These are phyloP conservation scores for Scedosporium minutisporum DNA, from an alignment of 2,329 filamentous ascomycete genomes.

Conservation along the genomic window DNA sequence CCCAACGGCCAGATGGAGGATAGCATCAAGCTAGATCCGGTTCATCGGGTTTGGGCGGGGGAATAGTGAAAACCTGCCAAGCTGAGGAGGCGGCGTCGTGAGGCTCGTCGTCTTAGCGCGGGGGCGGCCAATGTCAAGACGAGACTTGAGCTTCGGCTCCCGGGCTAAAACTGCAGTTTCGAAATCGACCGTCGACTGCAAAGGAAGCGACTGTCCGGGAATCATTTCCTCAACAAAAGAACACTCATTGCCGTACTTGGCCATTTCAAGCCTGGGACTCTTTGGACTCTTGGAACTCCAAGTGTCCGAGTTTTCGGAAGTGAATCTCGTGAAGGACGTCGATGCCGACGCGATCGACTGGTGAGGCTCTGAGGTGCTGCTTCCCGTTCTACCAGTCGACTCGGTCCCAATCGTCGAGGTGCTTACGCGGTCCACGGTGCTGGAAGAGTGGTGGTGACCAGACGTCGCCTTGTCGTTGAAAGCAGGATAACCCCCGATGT, in stretches of 20 bases:
- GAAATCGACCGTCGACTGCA: constrained; percentile 3
- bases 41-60: constrained; percentile 18
- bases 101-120: constrained; percentile 38
- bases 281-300: constrained; percentile 6
- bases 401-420: constrained; percentile 44
- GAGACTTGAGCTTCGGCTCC: constrained; percentile 21
- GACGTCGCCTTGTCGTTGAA: constrained; percentile 12
- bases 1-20: neutral
- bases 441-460: constrained; percentile 20
- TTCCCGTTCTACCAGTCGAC: constrained; percentile 36
- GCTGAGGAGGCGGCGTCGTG: constrained; percentile 31
- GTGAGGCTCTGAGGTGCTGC: constrained; percentile 37
- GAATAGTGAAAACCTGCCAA: constrained; percentile 38
- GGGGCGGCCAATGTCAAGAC: constrained; percentile 22
- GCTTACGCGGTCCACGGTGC: constrained; percentile 36
- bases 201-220: neutral
- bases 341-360: constrained; percentile 43
- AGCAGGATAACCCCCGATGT: constrained; percentile 12
- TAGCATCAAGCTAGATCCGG: constrained; percentile 15
- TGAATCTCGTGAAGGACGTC: constrained; percentile 44
- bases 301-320: constrained; percentile 21
- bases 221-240: constrained; percentile 5
- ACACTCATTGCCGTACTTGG: neutral
- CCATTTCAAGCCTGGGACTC: constrained; percentile 20
- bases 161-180: constrained; percentile 4